Base-by-base conservation (phyloP, 2,329 filamentous ascomycete species). In the Trichoderma sp. region DNA sequence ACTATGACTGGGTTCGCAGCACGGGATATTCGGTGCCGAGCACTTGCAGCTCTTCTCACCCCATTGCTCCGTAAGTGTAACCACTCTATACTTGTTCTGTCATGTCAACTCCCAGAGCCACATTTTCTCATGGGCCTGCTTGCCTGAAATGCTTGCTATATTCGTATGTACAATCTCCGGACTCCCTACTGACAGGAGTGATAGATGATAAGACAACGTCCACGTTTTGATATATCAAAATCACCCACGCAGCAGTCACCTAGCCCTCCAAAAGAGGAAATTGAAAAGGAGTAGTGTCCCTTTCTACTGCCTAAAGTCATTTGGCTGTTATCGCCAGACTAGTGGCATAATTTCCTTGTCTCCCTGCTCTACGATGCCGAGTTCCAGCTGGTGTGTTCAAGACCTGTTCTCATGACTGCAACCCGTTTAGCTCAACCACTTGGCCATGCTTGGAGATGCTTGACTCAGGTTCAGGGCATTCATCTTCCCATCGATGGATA, bases 121-220 rank as follows among this genome's bases (percentile, higher is more conserved):
- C n/a, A 21, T 45, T 65, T 41, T 14, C 33, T 8, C 33, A 27
- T 64, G 27, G 31, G 41, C 45, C 33, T 74, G 62, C 41, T 59
- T 24, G 45, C n/a, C 41, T 38, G 16, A 14, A 41, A 65, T 41
- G 62, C 41, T 31, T 65, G 69, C 59, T 64, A 11, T 21, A 50
- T 38, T 45, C 31, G 53, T 41, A 45, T 21, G 35, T 71, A 71
- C 56, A 71, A 71, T 71, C 27, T 71, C 67, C 56, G 68, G 27
- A 18, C 56, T 72, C 59, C 68, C 7, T 33, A 35, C 59, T 72
- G 53, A 64, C 38, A 31, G 38, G n/a, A 72, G 29, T 53, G 38
- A 64, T 27, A 53, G 59, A 62, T 71, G 67, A 71, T 41, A 45
- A 29, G 24, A 71, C 33, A 12, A 7, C 67, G 35, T 56, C 53